Evolutionary conservation across 2,329 filamentous ascomycete species (phyloP), one percentile per base, ranked within the genome.

Genomic region (Colletotrichum liriopes): DNA sequence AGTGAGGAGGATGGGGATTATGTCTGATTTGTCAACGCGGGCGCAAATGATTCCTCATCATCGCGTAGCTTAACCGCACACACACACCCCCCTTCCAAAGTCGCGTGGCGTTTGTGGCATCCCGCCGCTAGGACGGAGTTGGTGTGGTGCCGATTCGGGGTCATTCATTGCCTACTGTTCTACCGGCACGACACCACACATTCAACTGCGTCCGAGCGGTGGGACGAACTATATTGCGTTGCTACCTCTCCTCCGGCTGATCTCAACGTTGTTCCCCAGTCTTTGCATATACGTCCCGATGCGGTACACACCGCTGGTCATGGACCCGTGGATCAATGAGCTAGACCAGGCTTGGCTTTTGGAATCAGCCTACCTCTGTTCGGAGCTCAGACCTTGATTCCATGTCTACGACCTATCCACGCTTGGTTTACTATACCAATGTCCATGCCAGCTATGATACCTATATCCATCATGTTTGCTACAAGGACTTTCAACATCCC

Each of bases 11-110:
- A 52, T 18, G 43, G 20, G 14, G 7, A 7, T 9, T 26, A 49
- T 51, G 29, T 45, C 65, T 43, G 47, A 64, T 67, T 64, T 64
- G 71, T 39, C 60, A 41, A 37, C 20, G 32, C 26, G 29, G 45
- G 60, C 20, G 14, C 60, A 9, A 39, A 70, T 69, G 70, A 72
- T 64, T 64, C 58, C 58, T 72, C 70, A 72, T 72, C 59, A 62
- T 39, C 43, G 16, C 51, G 23, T 29, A 37, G 16, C 51, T 56
- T 56, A 16, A n/a, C 32, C 32, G 20, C 52, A 54, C 45, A 23
- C 43, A 29, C 35, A 14, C 23, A 26, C 23, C 23, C n/a, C 32
- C n/a, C 55, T 51, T 12, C 41, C 41, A 20, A 51, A 52, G 26
- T 43, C 67, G 55, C 47, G 56, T 67, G 67, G 63, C 63, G 62